A percentile compares a stretch with the other conserved stretches of the same genome.
These are phyloP conservation scores for Coccomyxa subellipsoidea DNA, from an alignment of 163 green algal species.

Conservation along the genomic window DNA sequence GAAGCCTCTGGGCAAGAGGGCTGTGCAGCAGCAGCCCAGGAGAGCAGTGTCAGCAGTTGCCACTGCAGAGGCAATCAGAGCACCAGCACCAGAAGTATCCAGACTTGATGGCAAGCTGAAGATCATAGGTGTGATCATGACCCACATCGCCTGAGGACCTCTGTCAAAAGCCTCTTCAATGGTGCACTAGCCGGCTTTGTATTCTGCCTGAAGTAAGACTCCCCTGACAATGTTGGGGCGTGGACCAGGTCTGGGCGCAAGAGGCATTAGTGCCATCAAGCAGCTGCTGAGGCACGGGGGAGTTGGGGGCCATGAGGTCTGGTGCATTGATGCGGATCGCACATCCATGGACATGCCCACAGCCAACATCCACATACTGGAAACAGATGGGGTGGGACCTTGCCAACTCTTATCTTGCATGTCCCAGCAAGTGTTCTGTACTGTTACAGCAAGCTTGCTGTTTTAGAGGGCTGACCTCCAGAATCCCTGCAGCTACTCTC, in stretches of 20 bases:
- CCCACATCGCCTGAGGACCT: no score
- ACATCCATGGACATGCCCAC: constrained; percentile 24
- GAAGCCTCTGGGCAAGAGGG: background rate
- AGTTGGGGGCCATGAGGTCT: constrained; percentile 32
- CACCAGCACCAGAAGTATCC: background rate
- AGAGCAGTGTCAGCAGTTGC: background rate
- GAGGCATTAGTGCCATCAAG: constrained; percentile 48
- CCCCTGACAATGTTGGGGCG: no score
- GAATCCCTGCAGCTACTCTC: no score
- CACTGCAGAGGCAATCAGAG: background rate
- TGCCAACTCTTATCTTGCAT: constrained; percentile 11
- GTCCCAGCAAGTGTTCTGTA: constrained; percentile 11
- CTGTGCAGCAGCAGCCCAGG: background rate
- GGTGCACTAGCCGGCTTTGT: no score
- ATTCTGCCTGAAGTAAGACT: no score
- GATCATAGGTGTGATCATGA: constrained; percentile 24
- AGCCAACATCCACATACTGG: constrained; percentile 22
- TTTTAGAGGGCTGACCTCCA: no score
- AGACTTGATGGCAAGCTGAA: constrained; percentile 29
- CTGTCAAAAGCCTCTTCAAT: no score
- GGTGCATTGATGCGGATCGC: constrained; percentile 46
- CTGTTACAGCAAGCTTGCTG: no score
- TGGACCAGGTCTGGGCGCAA: constrained; percentile 34
- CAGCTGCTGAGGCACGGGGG: constrained; percentile 29
- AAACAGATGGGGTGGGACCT: constrained; percentile 20